Base-by-base conservation (phyloP, 352 stramenopile species). In the Phytopythium litorale region DNA sequence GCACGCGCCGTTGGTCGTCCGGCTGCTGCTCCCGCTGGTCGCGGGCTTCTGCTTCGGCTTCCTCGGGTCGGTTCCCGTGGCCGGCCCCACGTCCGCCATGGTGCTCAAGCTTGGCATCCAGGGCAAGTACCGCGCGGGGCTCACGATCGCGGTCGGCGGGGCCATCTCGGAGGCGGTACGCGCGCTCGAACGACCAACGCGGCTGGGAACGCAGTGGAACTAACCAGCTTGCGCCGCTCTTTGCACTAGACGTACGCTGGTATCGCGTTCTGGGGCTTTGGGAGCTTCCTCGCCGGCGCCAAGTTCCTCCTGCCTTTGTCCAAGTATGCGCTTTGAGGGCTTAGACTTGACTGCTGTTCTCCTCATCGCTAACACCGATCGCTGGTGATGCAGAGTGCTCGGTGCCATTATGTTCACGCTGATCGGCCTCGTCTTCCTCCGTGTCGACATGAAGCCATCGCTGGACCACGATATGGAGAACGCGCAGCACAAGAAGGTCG, bases 191-290 rank as follows among this genome's bases (percentile, higher is more conserved):
- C 54, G 6, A 18, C 16, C 21, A 11, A 7, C 1, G 12, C 7
- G 18, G 23, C 58, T 23, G 35, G 19, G 23, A 9, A 45, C 21
- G 19, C 2, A 42, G 30, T 58, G 15, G 67, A 21, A 16, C 4
- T 71, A 45, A 30, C 21, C 2, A 18, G 55, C 62, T 32, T 61
- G 57, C 56, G 42, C 21, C 3, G 7, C 16, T 49, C 3, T 16
- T 18, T 52, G 23, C 15, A 7, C 4, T 23, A 94, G 87, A 94
- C 87, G 38, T 96, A 96, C 51, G 88, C 88, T 15, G 86, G 83
- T 2, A 89, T 96, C 40, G 88, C 88, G 48, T 96, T 95, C 52
- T 96, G 88, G 88, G 88, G 88, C 23, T 96, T 96, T 72, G 88
- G 88, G 3, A 95, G 86, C 65, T 95, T 96, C 56, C 67, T 96